Conservation (phyloP, 2,329 filamentous ascomycete genomes). For the Cadophora gregata region DNA sequence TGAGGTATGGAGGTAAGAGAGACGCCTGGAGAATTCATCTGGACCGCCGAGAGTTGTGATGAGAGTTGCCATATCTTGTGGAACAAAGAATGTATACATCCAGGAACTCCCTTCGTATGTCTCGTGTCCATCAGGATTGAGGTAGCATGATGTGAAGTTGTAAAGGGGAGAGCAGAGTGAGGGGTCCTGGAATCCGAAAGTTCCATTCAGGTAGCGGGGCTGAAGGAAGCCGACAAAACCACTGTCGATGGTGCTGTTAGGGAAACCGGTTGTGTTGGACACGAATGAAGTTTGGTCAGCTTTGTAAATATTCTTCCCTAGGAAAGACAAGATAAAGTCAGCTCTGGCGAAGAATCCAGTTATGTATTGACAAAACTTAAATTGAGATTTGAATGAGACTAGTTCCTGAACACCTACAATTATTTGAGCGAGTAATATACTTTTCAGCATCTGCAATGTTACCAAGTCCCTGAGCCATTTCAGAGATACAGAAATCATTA, state of each 20-base stretch:
- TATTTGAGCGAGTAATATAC: slow-evolving; percentile 58
- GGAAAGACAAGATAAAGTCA: neutral
- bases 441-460: slow-evolving; percentile 58
- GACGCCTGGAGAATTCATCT: slow-evolving; percentile 59
- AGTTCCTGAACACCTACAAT: slow-evolving; percentile 46
- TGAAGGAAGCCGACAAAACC: slow-evolving; percentile 75
- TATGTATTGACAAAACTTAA: neutral
- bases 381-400: neutral
- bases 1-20: slow-evolving; percentile 68
- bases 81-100: slow-evolving; percentile 60
- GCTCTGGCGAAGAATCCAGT: neutral
- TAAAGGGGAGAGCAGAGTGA: slow-evolving; percentile 60
- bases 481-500: slow-evolving; percentile 72
- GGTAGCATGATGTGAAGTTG: slow-evolving; percentile 47
- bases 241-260: slow-evolving; percentile 51
- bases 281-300: slow-evolving; percentile 58
- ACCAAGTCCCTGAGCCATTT: slow-evolving; percentile 63
- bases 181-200: slow-evolving; percentile 71
- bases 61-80: slow-evolving; percentile 60
- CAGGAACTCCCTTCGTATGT: slow-evolving; percentile 75
- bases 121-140: slow-evolving; percentile 61
- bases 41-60: slow-evolving; percentile 65
- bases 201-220: slow-evolving; percentile 59
- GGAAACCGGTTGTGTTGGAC: neutral
- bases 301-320: slow-evolving; percentile 64